Evolutionary conservation across 176 grass and related monocot genomes (phyloP).

Genomic region (Elaeis guineensis): DNA sequence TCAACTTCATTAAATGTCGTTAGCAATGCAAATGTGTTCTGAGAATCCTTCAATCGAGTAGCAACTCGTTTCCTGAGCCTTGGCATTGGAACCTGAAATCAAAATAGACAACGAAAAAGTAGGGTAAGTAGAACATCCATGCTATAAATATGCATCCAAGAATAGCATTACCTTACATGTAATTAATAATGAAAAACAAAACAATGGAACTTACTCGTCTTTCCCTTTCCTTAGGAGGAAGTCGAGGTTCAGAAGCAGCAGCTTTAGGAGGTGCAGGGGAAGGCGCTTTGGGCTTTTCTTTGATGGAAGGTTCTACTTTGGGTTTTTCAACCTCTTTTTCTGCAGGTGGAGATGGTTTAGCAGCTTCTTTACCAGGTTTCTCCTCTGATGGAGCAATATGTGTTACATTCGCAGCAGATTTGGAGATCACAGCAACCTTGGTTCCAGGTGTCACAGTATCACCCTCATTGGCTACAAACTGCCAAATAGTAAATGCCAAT

Average conservation of each 20-base stretch:
- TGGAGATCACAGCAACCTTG: slow-evolving; percentile 85
- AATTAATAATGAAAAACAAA: no score
- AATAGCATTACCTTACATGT: no score
- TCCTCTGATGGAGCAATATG: slow-evolving; percentile 93
- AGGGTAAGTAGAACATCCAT: no score
- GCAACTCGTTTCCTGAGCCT: slow-evolving; percentile 94
- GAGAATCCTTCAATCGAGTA: slow-evolving; percentile 96
- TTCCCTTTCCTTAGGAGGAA: slow-evolving; percentile 93
- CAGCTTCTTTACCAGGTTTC: slow-evolving; percentile 49
- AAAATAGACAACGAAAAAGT: no score
- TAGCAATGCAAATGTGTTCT: slow-evolving; percentile 95
- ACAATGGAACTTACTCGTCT: slow-evolving; percentile 49
- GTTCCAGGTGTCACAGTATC: slow-evolving; percentile 95
- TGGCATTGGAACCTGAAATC: slow-evolving; percentile 75
- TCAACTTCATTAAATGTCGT: slow-evolving; percentile 99
- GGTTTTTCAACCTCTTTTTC: slow-evolving; percentile 11
- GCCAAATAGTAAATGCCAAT: neutral
- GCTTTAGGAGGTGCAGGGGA: slow-evolving; percentile 35
- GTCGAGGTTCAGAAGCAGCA: slow-evolving; percentile 78
- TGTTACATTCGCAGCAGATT: slow-evolving; percentile 69
- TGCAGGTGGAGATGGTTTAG: slow-evolving; percentile 19
- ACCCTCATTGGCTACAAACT: slow-evolving; percentile 86
- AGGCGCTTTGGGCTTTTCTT: slow-evolving; percentile 21
- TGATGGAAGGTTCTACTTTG: no score
- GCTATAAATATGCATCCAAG: no score